These are phyloP conservation scores for Macrolepiota dolichaula DNA, from an alignment of 768 basidiomycete species.

Conservation along the genomic window DNA sequence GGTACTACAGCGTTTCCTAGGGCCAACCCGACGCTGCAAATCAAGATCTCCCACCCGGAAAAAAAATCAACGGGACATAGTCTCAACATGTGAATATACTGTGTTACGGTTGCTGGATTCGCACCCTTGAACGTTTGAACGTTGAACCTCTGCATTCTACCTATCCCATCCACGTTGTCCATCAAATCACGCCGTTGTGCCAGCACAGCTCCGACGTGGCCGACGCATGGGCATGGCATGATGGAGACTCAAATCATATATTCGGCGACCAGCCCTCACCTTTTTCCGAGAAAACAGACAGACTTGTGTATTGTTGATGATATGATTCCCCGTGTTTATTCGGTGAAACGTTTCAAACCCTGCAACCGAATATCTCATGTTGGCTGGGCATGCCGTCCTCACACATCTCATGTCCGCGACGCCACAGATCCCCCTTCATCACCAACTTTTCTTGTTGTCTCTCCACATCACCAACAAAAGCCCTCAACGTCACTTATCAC, in stretches of 20 bases:
- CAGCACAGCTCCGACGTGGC: slow-evolving; percentile 10
- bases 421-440: background rate
- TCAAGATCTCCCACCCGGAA: slow-evolving; percentile 1
- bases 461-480: background rate
- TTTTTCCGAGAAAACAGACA: slow-evolving; percentile 6
- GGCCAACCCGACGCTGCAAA: slow-evolving; percentile 3
- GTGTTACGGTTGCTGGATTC: background rate
- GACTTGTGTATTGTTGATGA: too few species aligned
- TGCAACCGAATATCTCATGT: background rate
- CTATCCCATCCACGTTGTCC: background rate
- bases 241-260: background rate
- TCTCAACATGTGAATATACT: background rate
- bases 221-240: background rate
- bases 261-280: background rate
- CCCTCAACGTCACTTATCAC: slow-evolving; percentile 2
- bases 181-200: slow-evolving; percentile 7
- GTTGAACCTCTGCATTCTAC: background rate
- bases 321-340: background rate
- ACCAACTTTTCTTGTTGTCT: background rate
- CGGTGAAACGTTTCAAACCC: background rate
- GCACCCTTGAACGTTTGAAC: slow-evolving; percentile 11
- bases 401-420: background rate
- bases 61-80: background rate
- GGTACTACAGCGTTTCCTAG: background rate
- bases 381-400: background rate